A percentile compares a stretch with the other conserved stretches of the same genome.
Conservation (phyloP, 768 basidiomycete genomes). For the Podaxis sp. region DNA sequence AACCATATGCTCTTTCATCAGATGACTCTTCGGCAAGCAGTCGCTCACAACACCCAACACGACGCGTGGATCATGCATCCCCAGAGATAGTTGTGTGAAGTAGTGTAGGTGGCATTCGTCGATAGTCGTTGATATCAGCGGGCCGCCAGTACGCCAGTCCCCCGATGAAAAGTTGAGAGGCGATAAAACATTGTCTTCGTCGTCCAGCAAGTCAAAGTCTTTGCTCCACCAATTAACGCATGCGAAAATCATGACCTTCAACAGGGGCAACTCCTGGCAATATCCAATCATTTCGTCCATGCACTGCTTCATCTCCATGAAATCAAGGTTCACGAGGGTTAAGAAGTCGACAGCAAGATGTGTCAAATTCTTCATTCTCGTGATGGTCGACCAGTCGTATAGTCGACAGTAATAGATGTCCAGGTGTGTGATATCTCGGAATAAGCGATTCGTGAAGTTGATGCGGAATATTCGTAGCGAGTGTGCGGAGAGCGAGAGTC, state of each 20-base stretch:
- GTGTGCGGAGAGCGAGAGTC: neutral
- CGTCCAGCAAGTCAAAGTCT: conserved; percentile 9
- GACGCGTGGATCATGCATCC: conserved; percentile 8
- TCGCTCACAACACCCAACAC: conserved; percentile 5
- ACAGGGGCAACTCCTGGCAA: neutral
- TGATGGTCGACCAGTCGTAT: conserved; percentile 9
- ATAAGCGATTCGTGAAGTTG: conserved; percentile 1
- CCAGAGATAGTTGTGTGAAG: conserved; percentile 4
- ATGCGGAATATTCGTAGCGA: neutral
- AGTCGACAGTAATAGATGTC: conserved; percentile 5
- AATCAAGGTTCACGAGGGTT: neutral
- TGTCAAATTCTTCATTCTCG: neutral
- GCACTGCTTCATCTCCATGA: neutral
- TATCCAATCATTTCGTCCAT: neutral
- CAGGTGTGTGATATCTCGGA: conserved; percentile 9
- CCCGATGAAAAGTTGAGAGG: neutral
- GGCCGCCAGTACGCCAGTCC: neutral
- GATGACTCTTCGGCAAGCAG: neutral
- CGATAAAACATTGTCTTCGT: neutral
- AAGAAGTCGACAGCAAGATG: conserved; percentile 6
- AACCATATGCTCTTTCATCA: conserved; percentile 7
- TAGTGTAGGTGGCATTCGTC: conserved; percentile 8
- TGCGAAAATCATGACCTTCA: conserved; percentile 7
- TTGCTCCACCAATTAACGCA: neutral
- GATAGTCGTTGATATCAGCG: neutral